A percentile compares a stretch with the other conserved stretches of the same genome.
Evolutionary conservation across 805 yeast species (phyloP).

Genomic region (Barnettozyma pratensis): DNA sequence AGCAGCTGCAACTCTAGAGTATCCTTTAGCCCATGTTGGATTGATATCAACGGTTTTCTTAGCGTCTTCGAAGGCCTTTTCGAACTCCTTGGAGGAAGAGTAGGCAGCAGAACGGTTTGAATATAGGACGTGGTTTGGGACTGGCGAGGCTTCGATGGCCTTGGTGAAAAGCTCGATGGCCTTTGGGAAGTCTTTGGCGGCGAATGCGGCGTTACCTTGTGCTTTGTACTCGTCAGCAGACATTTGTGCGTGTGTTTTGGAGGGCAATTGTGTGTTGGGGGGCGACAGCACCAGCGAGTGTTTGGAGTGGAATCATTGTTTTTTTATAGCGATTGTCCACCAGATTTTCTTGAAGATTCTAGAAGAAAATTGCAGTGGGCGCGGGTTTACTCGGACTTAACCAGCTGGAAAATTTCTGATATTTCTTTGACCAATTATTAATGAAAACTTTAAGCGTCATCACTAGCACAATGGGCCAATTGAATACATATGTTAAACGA

Average conservation of each 20-base stretch:
- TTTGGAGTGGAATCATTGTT: background rate
- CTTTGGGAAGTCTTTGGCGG: conserved; percentile 73
- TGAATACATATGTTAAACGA: no score
- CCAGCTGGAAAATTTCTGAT: no score
- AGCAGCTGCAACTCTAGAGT: conserved; percentile 91
- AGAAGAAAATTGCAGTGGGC: background rate
- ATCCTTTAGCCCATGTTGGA: conserved; percentile 92
- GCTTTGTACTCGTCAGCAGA: conserved; percentile 79
- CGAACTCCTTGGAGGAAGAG: conserved; percentile 72
- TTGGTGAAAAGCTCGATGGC: conserved; percentile 80
- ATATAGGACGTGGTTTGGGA: conserved; percentile 87
- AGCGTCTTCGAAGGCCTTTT: conserved; percentile 79
- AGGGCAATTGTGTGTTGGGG: background rate
- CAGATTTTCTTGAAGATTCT: background rate
- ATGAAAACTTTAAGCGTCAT: no score
- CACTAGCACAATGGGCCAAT: no score
- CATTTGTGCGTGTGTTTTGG: conserved; percentile 24
- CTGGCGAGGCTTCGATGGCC: conserved; percentile 78
- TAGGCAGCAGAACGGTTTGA: conserved; percentile 93
- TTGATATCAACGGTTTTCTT: conserved; percentile 75
- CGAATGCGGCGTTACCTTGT: conserved; percentile 89
- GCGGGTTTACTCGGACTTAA: no score
- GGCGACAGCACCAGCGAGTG: no score
- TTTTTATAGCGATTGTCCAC: background rate
- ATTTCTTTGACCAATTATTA: no score